Conservation (phyloP, 345 rosid species). For the Limnanthes douglasii region DNA sequence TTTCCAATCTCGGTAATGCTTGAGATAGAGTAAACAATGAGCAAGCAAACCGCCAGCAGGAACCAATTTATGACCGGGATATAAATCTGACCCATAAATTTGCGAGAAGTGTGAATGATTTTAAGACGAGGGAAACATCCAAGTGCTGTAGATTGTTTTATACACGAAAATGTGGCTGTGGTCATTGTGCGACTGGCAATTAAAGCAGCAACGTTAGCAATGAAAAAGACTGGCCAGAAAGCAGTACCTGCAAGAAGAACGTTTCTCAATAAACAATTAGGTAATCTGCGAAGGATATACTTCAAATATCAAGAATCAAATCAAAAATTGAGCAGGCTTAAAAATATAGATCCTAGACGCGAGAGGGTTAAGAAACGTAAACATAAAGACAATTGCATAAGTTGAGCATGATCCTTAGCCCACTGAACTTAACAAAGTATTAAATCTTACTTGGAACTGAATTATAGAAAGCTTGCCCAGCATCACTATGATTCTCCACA, state of each 20-base stretch:
- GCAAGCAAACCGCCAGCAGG: constrained; percentile 68
- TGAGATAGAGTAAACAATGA: constrained; percentile 65
- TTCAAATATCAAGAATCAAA: too few species aligned
- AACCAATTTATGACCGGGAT: constrained; percentile 98
- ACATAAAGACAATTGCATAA: constrained; percentile 14
- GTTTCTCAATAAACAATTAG: constrained; percentile 7
- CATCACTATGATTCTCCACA: constrained; percentile 30
- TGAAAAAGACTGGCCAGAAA: constrained; percentile 75
- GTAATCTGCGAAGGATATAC: background rate
- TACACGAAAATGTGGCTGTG: constrained; percentile 94
- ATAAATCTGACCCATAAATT: constrained; percentile 96
- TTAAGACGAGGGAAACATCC: constrained; percentile 98
- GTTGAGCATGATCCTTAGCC: constrained; percentile 16
- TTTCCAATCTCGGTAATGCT: constrained; percentile 85
- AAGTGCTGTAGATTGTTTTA: constrained; percentile 90
- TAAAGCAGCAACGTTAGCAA: constrained; percentile 81
- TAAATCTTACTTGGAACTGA: constrained; percentile 80
- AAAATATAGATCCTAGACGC: too few species aligned
- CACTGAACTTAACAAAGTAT: constrained; percentile 11
- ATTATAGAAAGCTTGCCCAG: constrained; percentile 63
- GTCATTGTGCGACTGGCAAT: constrained; percentile 98
- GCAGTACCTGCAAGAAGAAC: constrained; percentile 35
- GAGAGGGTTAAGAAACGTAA: constrained; percentile 8
- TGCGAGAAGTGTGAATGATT: constrained; percentile 94
- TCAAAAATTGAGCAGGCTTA: too few species aligned